These are phyloP conservation scores for Mimosa pudica DNA, from an alignment of 306 rosid species.

Conservation along the genomic window DNA sequence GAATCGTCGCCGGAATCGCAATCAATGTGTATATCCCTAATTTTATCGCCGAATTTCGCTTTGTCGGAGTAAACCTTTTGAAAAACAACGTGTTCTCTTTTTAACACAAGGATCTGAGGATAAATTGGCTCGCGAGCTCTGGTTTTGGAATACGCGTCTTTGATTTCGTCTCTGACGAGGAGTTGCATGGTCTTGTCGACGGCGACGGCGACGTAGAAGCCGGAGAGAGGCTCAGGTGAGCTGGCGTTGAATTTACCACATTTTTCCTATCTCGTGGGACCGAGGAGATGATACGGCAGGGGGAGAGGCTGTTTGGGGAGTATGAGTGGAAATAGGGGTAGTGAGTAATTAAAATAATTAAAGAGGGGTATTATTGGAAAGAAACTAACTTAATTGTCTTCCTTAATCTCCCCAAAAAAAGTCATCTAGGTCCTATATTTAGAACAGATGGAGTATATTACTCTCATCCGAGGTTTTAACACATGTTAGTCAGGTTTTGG, in stretches of 20 bases:
- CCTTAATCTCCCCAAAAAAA: too few species aligned
- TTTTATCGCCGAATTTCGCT: slow-evolving; percentile 62
- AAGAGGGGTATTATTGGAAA: too few species aligned
- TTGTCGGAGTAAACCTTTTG: slow-evolving; percentile 56
- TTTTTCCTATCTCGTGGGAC: too few species aligned
- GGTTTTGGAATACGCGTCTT: slow-evolving; percentile 62
- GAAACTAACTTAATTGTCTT: too few species aligned
- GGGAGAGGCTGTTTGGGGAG: too few species aligned
- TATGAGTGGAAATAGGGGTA: too few species aligned
- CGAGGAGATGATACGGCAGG: too few species aligned
- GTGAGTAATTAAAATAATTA: too few species aligned
- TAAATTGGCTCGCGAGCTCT: slow-evolving; percentile 41
- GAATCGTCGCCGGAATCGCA: slow-evolving; percentile 48
- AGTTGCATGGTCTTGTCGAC: slow-evolving; percentile 61
- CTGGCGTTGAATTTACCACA: slow-evolving; percentile 51
- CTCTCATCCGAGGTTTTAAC: too few species aligned
- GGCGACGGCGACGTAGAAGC: slow-evolving; percentile 74
- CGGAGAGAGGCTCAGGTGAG: slow-evolving; percentile 68
- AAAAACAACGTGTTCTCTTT: slow-evolving; percentile 76
- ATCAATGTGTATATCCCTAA: slow-evolving; percentile 67
- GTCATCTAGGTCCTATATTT: too few species aligned
- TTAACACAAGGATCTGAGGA: slow-evolving; percentile 50
- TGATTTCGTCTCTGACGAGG: slow-evolving; percentile 60
- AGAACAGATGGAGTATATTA: too few species aligned
- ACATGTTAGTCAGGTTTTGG: too few species aligned